Base-by-base conservation (phyloP, 1,139 yeast species). In the Kodamaea alishanica region DNA sequence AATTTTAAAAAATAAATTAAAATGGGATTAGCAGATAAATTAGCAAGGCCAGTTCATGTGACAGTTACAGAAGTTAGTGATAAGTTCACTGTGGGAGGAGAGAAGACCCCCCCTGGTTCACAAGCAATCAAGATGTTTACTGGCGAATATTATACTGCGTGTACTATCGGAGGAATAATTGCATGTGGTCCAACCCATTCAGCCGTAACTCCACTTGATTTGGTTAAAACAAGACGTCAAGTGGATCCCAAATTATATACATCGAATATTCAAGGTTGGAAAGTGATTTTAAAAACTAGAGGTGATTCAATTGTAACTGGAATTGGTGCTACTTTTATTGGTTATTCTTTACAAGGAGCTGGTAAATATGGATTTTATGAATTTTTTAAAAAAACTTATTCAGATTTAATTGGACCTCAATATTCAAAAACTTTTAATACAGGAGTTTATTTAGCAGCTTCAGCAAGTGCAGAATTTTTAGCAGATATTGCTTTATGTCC, bases 101-200 rank as follows among this genome's bases (percentile, higher is more conserved):
- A 11, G 42, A 44, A 20, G 11, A 22, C 43, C 9, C 37, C 48
- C 20, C 34, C 50, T 30, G 37, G 47, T 6, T 39, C 47, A 9
- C 42, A 45, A 8, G 60, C 61, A 35, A 78, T 82, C 49, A 65
- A 69, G 49, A 67, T 84, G 38, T 84, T 75, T 65, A 71, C 90
- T 4, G 70, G 73, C 22, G 84, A 86, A 59, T 90, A 84, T 65
- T 90, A 77, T 65, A 76, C 78, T 35, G 81, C 95, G 33, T 90
- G 97, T 65, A 83, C 95, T 8, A 45, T 87, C 30, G 97, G 97
- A 39, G 97, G 97, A 51, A 73, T 86, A 38, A 56, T 81, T 47
- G 97, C 97, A 3, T 90, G 97, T 72, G 97, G 97, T 27, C 95
- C 96, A 26, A 90, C 97, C 9, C 97, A 90, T 65, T 81, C 96